Base-by-base conservation (phyloP, 768 basidiomycete genomes). In the Jaapia argillacea region DNA sequence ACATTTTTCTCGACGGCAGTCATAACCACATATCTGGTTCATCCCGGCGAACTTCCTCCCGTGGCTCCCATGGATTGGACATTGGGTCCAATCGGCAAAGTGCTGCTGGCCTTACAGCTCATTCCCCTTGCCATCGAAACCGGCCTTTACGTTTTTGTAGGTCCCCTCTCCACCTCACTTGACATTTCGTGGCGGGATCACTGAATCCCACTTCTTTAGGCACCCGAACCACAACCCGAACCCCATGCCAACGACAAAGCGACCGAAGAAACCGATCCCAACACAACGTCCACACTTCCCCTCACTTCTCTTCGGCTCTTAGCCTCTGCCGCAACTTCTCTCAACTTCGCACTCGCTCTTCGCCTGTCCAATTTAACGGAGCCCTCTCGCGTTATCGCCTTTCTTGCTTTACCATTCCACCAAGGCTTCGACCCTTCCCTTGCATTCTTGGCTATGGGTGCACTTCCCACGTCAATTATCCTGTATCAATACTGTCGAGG, bases 351-450 rank as follows among this genome's bases (percentile, higher is more conserved):
- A 0, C 56, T 77, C 35, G 71, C 73, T 1, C 61, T 79, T 40
- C 69, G 66, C 36, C 60, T 81, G 21, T 75, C 75, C 22, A 71
- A 72, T 47, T 65, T 81, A 40, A 69, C 64, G 41, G 70, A 76
- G 45, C 59, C 71, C 7, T 50, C 54, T 13, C 68, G 70, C 38
- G 72, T 81, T 27, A 51, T 76, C 22, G 63, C 66, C 1, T 81
- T 79, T 57, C 63, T 79, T 16, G 51, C 71, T 24, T 63, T 77
- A 20, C 75, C 75, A 5, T 59, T 67, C 37, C 66, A 69, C 45
- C 47, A 50, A 12, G 66, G 69, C 20, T 81, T 78, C 54, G 76
- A 81, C 47, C 70, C 74, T 3, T 75, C 77, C 0, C 65, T 81
- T 35, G 64, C 61, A 18, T 75, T 70, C 50, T 63, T 79, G 27